Conservation (phyloP, 345 rosid species). For the Bruguiera gymnorhiza region DNA sequence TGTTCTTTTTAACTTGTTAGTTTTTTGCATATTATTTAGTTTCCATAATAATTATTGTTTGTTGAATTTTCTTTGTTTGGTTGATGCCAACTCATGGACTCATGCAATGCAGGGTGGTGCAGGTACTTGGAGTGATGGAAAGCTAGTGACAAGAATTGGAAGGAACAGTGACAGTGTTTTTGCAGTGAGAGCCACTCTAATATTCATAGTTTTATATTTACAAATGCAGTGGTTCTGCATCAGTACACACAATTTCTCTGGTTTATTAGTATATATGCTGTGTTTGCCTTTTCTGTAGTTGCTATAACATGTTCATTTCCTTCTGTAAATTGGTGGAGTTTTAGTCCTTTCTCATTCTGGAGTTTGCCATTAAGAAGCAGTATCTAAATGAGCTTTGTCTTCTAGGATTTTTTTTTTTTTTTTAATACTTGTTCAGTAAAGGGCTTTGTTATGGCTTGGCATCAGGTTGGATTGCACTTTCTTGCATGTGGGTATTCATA, state of each 20-base stretch:
- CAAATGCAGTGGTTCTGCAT: background rate
- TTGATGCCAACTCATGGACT: slow-evolving; percentile 47
- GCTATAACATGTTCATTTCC: too few relatives aligned
- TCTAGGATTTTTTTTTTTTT: too few relatives aligned
- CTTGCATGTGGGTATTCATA: background rate
- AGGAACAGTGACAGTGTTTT: slow-evolving; percentile 81
- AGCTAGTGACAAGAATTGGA: slow-evolving; percentile 95
- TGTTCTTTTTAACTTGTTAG: background rate
- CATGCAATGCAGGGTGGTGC: slow-evolving; percentile 99
- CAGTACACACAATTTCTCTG: background rate
- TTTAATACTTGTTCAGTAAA: background rate
- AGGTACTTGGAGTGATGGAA: slow-evolving; percentile 99
- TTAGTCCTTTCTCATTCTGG: too few relatives aligned
- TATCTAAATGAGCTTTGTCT: background rate
- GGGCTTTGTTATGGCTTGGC: background rate
- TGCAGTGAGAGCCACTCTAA: slow-evolving; percentile 51
- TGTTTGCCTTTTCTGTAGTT: background rate
- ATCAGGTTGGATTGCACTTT: background rate
- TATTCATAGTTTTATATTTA: background rate
- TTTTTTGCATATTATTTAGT: background rate
- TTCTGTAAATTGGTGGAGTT: too few relatives aligned
- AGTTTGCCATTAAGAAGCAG: too few relatives aligned
- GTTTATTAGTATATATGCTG: background rate
- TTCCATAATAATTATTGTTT: background rate
- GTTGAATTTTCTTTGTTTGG: background rate